Conservation (phyloP, 768 basidiomycete genomes). For the Rubroboletus satanas region DNA sequence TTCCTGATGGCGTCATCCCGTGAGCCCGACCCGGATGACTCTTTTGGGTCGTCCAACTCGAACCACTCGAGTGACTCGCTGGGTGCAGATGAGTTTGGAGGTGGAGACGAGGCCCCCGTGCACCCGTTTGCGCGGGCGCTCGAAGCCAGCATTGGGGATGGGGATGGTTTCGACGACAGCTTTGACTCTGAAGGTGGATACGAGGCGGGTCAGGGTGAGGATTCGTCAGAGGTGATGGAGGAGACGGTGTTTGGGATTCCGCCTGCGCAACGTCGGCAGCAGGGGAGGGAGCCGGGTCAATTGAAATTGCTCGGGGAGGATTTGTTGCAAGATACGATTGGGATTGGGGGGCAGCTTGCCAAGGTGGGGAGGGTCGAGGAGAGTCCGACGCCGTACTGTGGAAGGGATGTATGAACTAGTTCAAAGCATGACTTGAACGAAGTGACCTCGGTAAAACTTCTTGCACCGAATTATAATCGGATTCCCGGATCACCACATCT, state of each 20-base stretch:
- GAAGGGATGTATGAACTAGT: constrained; percentile 8
- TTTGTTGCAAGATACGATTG: constrained; percentile 60
- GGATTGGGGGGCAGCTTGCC: constrained; percentile 51
- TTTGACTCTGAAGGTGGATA: constrained; percentile 45
- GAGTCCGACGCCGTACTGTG: constrained; percentile 55
- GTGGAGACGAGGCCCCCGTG: constrained; percentile 40
- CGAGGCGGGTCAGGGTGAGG: constrained; percentile 14
- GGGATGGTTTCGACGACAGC: constrained; percentile 49
- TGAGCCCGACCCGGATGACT: constrained; percentile 31
- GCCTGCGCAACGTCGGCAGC: constrained; percentile 43
- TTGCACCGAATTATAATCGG: no score
- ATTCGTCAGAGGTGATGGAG: constrained; percentile 36
- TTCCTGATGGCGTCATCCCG: constrained; percentile 59
- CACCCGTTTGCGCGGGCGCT: constrained; percentile 56
- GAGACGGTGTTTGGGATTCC: constrained; percentile 73
- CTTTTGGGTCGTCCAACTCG: constrained; percentile 47
- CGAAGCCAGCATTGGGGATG: constrained; percentile 32
- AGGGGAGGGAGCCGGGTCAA: constrained; percentile 25
- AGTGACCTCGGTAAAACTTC: background rate
- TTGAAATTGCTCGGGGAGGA: constrained; percentile 62
- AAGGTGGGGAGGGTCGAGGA: constrained; percentile 51
- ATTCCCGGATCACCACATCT: no score
- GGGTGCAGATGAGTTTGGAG: constrained; percentile 37
- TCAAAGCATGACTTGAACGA: background rate
- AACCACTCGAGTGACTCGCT: constrained; percentile 59